These are phyloP conservation scores for Sicyos edulis DNA, from an alignment of 306 rosid genomes.

Conservation along the genomic window DNA sequence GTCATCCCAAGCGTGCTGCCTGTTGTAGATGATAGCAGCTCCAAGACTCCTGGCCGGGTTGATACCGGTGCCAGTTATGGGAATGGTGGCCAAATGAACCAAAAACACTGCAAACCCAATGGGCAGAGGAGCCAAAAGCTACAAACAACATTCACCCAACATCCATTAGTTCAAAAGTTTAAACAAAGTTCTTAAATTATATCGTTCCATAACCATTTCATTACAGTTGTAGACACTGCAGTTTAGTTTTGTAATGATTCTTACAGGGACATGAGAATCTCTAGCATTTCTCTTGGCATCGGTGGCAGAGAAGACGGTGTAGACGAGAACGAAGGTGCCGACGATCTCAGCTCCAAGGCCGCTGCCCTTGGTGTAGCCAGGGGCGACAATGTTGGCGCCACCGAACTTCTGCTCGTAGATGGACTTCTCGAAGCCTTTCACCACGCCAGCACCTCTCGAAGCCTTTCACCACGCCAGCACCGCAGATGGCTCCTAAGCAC, in stretches of 20 bases:
- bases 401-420: constrained; percentile 43
- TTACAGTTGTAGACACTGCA: too few relatives aligned
- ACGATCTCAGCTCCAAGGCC: constrained; percentile 32
- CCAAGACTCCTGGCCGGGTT: constrained; percentile 44
- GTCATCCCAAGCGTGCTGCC: too few relatives aligned
- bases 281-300: constrained; percentile 89
- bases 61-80: constrained; percentile 41
- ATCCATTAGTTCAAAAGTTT: too few relatives aligned
- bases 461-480: constrained; percentile 89
- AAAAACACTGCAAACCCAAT: constrained; percentile 91
- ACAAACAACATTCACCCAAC: constrained; percentile 4
- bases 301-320: constrained; percentile 86
- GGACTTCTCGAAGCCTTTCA: constrained; percentile 59
- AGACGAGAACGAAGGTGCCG: constrained; percentile 91
- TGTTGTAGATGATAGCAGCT: too few relatives aligned
- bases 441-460: constrained; percentile 85
- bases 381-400: constrained; percentile 59
- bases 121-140: constrained; percentile 94
- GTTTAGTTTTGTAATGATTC: not conserved
- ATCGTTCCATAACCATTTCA: too few relatives aligned
- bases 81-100: constrained; percentile 96
- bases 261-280: constrained; percentile 91
- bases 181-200: too few relatives aligned
- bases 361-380: constrained; percentile 81
- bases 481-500: constrained; percentile 79